phyloP scores from a whole-genome alignment of 2,329 filamentous ascomycete genomes.

The Amauroascus verrucosus region DNA sequence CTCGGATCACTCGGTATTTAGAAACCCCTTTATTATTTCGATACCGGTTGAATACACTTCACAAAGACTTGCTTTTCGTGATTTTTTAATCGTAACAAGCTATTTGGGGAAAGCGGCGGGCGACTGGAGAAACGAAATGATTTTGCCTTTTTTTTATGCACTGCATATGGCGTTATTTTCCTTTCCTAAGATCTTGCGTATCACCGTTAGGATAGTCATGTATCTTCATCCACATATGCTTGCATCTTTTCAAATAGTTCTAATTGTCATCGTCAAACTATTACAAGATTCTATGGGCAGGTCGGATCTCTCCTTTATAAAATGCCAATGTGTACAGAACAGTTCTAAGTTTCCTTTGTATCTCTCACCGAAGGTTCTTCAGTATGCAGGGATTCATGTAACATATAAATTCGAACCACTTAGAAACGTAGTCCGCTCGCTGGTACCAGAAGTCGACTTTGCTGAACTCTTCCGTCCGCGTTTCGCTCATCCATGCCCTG shows the following conservation, averaged over 20 bases:
- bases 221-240: conserved; percentile 1
- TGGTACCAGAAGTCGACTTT: too few relatives aligned
- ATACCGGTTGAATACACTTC: neutral
- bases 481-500: too few relatives aligned
- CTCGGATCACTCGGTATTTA: neutral
- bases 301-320: too few relatives aligned
- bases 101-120: neutral
- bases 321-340: too few relatives aligned
- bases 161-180: neutral
- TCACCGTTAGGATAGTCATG: conserved; percentile 8
- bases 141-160: neutral
- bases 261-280: neutral
- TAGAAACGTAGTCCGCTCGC: too few relatives aligned
- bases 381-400: too few relatives aligned
- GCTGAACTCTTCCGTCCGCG: too few relatives aligned
- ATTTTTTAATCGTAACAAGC: neutral
- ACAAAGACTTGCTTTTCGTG: neutral
- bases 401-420: too few relatives aligned
- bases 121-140: neutral
- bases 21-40: neutral
- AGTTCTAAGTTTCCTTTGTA: too few relatives aligned
- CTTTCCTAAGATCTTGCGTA: conserved; percentile 3
- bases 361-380: too few relatives aligned
- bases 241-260: neutral
- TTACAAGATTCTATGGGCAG: too few relatives aligned